A percentile compares a stretch with the other conserved stretches of the same genome.
Conservation (phyloP, 2,329 filamentous ascomycete species). For the Anthostomella pinea region DNA sequence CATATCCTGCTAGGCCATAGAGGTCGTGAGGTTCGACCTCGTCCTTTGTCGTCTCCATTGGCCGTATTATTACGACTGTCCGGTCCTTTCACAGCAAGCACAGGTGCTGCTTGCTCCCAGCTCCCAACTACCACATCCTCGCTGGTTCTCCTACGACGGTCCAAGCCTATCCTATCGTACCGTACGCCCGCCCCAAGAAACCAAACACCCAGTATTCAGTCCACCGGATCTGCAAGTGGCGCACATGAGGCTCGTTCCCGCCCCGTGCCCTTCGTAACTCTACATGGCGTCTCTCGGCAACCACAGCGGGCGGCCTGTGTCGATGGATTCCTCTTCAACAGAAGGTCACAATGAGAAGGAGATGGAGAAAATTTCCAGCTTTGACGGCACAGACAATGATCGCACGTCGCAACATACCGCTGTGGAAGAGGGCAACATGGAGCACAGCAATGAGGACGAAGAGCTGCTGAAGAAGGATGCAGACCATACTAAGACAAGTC, state of each 20-base stretch:
- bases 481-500: conserved; percentile 31
- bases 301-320: conserved; percentile 16
- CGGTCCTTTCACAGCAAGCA: too few relatives aligned
- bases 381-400: conserved; percentile 32
- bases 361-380: conserved; percentile 24
- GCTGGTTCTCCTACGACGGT: too few relatives aligned
- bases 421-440: conserved; percentile 34
- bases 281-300: conserved; percentile 23
- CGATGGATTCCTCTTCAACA: conserved; percentile 35
- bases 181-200: too few relatives aligned
- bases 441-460: conserved; percentile 40
- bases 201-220: too few relatives aligned
- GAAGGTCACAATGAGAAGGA: conserved; percentile 36
- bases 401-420: conserved; percentile 29
- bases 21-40: too few relatives aligned
- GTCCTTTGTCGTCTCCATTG: too few relatives aligned
- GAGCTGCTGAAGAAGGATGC: conserved; percentile 36
- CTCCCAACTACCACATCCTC: too few relatives aligned
- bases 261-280: background rate
- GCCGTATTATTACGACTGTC: too few relatives aligned
- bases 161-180: too few relatives aligned
- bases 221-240: too few relatives aligned
- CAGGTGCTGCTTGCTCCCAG: too few relatives aligned
- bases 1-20: too few relatives aligned
- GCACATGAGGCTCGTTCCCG: background rate